A percentile compares a stretch with the other conserved stretches of the same genome.
These are phyloP conservation scores for Olyra latifolia DNA, from an alignment of 176 grass and related monocot genomes.

Conservation along the genomic window DNA sequence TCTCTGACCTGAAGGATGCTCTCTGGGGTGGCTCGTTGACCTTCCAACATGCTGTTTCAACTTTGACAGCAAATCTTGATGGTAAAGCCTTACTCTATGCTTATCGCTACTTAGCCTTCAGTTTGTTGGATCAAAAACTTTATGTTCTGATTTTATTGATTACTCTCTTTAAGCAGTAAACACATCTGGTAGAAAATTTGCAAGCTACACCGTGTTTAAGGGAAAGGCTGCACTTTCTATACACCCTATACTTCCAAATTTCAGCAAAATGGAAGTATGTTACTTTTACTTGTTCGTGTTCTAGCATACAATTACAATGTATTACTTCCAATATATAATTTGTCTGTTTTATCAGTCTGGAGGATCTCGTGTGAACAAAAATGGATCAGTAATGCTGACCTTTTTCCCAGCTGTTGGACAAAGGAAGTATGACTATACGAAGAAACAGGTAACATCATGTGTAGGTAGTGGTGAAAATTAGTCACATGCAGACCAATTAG, in stretches of 20 bases:
- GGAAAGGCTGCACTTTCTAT: conserved; percentile 87
- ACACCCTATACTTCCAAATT: conserved; percentile 66
- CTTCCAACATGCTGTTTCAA: conserved; percentile 53
- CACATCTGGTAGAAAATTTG: conserved; percentile 47
- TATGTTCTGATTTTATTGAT: conserved; percentile 16
- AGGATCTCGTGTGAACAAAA: conserved; percentile 59
- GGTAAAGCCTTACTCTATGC: conserved; percentile 28
- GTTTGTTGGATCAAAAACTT: background rate
- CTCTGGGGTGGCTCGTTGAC: conserved; percentile 51
- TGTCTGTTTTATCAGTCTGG: conserved; percentile 54
- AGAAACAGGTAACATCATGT: conserved; percentile 67
- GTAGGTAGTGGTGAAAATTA: background rate
- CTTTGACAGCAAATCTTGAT: conserved; percentile 42
- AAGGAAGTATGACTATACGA: conserved; percentile 87
- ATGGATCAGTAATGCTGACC: conserved; percentile 70
- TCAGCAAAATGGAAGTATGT: conserved; percentile 65
- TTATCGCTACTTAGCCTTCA: background rate
- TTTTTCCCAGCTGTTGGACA: conserved; percentile 80
- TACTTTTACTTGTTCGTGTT: conserved; percentile 29
- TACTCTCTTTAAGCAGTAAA: conserved; percentile 30
- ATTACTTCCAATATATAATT: conserved; percentile 6
- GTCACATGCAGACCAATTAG: background rate
- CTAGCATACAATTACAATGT: background rate
- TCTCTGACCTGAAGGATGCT: conserved; percentile 39
- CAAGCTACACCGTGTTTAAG: conserved; percentile 78